Base-by-base conservation (phyloP, 805 yeast species). In the Yamadazyma sp. region DNA sequence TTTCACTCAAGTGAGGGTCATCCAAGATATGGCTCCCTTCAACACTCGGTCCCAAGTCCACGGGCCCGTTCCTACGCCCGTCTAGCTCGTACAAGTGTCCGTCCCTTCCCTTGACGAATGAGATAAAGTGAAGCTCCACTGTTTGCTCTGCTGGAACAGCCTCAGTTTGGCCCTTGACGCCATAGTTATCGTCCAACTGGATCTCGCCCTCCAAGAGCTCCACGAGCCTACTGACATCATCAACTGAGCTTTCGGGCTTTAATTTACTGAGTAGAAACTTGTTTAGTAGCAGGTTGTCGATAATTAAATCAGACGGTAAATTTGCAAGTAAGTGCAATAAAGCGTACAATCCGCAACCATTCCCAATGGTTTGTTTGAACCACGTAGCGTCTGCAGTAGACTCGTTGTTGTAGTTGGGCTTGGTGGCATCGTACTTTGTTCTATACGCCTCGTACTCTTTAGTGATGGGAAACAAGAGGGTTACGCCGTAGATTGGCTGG, bases 281-380 rank as follows among this genome's bases (percentile, higher is more conserved):
- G 27, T 54, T 48, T 17, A 64, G 36, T 3, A 58, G 33, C 63
- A 60, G 65, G 35, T 70, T 64, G 6, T 61, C 50, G 12, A 75
- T 60, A 6, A 75, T 58, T 21, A 75, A 57, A 16, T 72, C 76
- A 3, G 51, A 41, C 1, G 80, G 75, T 32, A 77, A 48, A 47
- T 77, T 77, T 21, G 68, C 47, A 24, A 76, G 51, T 1, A 65
- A 45, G 51, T 91, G 97, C 15, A 91, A 63, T 31, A 93, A 58
- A 0, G 96, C 98, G 60, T 84, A 87, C 21, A 95, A 73, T 4
- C 99, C 99, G 64, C 99, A 91, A 0, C 95, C 95, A 56, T 91
- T 91, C 45, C 76, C 77, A 12, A 93, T 77, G 1, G 89, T 80
- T 53, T 91, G 99, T 48, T 78, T 79, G 50, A 81, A 78, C 97